Base-by-base conservation (phyloP, 2,329 filamentous ascomycete species). In the Escovopsis sp. region DNA sequence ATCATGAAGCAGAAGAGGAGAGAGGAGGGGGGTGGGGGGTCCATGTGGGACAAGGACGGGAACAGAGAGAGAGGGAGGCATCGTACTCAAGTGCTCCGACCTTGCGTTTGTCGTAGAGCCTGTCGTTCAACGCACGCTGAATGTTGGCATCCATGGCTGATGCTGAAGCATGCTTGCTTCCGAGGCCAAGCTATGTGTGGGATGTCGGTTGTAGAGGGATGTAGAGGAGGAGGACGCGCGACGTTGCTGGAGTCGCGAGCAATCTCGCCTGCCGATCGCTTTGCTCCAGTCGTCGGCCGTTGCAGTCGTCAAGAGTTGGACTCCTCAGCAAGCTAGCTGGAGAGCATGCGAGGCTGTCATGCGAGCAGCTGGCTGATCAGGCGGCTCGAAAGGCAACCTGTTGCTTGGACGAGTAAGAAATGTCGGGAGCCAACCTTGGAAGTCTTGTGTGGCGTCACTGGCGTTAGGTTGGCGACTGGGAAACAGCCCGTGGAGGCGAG, bases 91-190 rank as follows among this genome's bases (percentile, higher is more conserved):
- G 73, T 48, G 92, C 90, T 44, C 90, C 90, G 52, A 86, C 79
- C 61, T 98, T 98, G 55, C 92, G 76, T 67, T 92, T 94, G 56
- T 98, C 90, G 58, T 98, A 98, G 54, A 96, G 79, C 72, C 94
- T 98, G 63, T 98, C 90, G 56, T 92, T 93, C 54, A 98, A 69
- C 46, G 87, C 72, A 48, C 88, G 83, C 60, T 92, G 85, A 55
- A 94, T 84, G 54, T 77, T 79, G 52, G 73, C 68, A 65, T 96
- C 88, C 87, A 96, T 94, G 50, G 39, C 51, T 50, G 35, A 31
- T 35, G 27, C 25, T 38, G 28, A 14, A 34, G 38, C 41, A 47
- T 45, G 38, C 34, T 27, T 35, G 34, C 26, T 19, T 29, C 17
- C 19, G 21, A 25, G 21, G 1, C 21, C 21, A 8, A 3, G 21